Conservation (phyloP, 2,329 filamentous ascomycete genomes). For the Alternaria viburni region DNA sequence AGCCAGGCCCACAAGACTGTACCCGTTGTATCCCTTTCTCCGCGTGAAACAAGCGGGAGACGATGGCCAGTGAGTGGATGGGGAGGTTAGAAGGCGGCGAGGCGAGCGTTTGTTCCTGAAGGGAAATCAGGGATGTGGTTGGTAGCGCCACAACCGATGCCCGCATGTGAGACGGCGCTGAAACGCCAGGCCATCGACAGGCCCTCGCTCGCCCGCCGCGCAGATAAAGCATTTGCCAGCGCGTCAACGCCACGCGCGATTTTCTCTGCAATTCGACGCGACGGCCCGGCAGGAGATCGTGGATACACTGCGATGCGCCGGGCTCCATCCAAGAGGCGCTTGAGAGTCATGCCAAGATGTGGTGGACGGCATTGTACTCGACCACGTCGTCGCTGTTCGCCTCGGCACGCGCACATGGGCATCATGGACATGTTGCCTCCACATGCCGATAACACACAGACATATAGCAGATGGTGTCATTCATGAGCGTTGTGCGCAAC, state of each 20-base stretch:
- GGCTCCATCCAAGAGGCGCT: conserved; percentile 3
- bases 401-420: neutral
- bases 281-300: conserved; percentile 34
- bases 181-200: conserved; percentile 19
- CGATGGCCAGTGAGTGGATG: conserved; percentile 35
- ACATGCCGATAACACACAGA: neutral
- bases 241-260: conserved; percentile 35
- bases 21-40: conserved; percentile 24
- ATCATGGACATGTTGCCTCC: neutral
- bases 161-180: conserved; percentile 30
- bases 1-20: conserved; percentile 33
- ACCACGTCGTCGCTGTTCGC: conserved; percentile 4
- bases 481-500: neutral
- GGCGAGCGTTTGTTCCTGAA: conserved; percentile 37
- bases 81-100: conserved; percentile 30
- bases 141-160: conserved; percentile 37
- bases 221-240: conserved; percentile 26
- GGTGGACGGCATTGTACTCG: conserved; percentile 4
- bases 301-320: conserved; percentile 23
- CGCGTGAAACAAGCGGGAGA: conserved; percentile 43
- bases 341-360: conserved; percentile 8
- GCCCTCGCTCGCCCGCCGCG: conserved; percentile 29
- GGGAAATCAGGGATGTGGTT: conserved; percentile 21
- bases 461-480: neutral
- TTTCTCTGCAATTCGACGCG: conserved; percentile 27